phyloP scores from a whole-genome alignment of 305 asterid species.

The Salvia sclarea region DNA sequence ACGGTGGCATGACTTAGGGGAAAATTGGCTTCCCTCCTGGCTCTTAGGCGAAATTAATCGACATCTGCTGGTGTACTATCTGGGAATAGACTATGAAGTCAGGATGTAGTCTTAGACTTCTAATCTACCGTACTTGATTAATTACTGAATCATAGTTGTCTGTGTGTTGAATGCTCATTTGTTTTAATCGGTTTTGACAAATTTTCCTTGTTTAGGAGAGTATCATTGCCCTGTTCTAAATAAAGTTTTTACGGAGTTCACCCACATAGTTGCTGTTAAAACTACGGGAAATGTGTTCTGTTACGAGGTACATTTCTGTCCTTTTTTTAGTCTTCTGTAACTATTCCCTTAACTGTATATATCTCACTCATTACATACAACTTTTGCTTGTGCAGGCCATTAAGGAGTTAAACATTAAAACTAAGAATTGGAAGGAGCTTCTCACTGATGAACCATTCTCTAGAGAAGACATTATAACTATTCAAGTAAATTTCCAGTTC shows the following conservation, averaged over 20 bases:
- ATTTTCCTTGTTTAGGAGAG: constrained; percentile 61
- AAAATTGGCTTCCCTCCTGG: constrained; percentile 5
- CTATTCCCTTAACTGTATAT: constrained; percentile 14
- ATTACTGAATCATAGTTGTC: not conserved
- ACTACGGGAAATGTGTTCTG: constrained; percentile 96
- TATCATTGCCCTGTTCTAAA: constrained; percentile 86
- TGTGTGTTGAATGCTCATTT: constrained; percentile 6
- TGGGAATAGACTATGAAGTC: constrained; percentile 1
- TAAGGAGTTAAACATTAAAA: constrained; percentile 89
- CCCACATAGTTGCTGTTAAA: constrained; percentile 90
- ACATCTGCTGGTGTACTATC: constrained; percentile 9
- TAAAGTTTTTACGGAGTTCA: constrained; percentile 88
- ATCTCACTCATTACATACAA: constrained; percentile 5
- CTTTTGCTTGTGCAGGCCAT: constrained; percentile 60
- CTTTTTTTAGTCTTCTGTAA: not conserved
- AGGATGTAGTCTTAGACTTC: constrained; percentile 4
- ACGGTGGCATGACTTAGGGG: not conserved
- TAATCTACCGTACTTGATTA: constrained; percentile 4
- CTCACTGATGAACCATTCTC: constrained; percentile 94
- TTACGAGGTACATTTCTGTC: constrained; percentile 60
- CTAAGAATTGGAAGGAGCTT: constrained; percentile 98
- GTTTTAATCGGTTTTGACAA: constrained; percentile 2
- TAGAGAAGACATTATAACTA: constrained; percentile 76
- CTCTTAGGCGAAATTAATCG: constrained; percentile 15
- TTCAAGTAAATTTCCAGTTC: constrained; percentile 59